Evolutionary conservation across 495 filamentous ascomycete species (phyloP).

Genomic region (Elasticomyces elasticus): DNA sequence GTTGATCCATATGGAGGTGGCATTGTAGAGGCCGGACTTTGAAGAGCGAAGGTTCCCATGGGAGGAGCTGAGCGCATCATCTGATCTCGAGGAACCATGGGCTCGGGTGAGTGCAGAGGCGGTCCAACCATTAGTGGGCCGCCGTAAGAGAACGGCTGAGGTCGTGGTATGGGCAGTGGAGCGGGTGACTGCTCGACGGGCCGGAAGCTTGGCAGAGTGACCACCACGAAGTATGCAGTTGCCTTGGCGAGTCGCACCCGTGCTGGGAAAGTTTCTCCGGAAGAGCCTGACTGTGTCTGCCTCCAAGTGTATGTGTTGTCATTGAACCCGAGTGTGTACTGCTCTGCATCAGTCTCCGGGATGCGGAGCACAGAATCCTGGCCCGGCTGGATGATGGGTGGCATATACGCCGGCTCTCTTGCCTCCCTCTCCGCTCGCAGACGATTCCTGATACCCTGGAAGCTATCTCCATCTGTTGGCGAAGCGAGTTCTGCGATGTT

Average conservation of each 20-base stretch:
- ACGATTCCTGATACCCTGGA: slow-evolving; percentile 25
- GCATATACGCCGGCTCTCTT: slow-evolving; percentile 34
- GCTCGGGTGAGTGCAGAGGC: background rate
- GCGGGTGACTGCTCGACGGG: slow-evolving; percentile 6
- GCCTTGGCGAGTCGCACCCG: slow-evolving; percentile 18
- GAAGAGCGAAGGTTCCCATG: background rate
- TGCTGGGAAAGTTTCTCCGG: slow-evolving; percentile 12
- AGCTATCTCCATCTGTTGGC: slow-evolving; percentile 12
- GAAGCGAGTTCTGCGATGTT: slow-evolving; percentile 26
- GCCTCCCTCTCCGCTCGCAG: slow-evolving; percentile 31
- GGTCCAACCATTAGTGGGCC: background rate
- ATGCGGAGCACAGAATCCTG: slow-evolving; percentile 14
- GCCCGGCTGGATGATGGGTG: slow-evolving; percentile 30
- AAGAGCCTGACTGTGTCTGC: background rate
- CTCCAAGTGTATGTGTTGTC: slow-evolving; percentile 18
- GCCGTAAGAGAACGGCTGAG: background rate
- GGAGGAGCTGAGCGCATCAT: background rate
- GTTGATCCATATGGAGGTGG: background rate
- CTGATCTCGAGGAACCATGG: background rate
- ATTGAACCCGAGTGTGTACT: slow-evolving; percentile 8
- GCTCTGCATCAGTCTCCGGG: slow-evolving; percentile 17
- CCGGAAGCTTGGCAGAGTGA: slow-evolving; percentile 18
- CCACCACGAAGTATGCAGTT: slow-evolving; percentile 15
- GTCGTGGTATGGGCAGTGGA: background rate
- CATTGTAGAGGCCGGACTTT: background rate